phyloP scores from a whole-genome alignment of 1,139 yeast species.

The Sugiyamaella castrensis region DNA sequence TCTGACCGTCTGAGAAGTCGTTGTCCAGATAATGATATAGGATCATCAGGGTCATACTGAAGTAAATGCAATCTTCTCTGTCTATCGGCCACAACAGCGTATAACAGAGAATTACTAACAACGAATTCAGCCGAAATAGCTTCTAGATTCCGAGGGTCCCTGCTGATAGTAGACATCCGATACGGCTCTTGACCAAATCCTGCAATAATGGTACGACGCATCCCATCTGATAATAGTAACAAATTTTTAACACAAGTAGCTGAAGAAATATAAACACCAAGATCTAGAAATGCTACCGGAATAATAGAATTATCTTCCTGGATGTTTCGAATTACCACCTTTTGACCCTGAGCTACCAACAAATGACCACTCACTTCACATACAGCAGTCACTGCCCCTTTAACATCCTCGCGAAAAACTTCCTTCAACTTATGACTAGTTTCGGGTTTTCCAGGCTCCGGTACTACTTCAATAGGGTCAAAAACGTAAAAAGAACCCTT shows the following conservation, averaged over 20 bases:
- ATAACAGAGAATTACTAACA: slow-evolving; percentile 65
- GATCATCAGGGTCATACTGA: slow-evolving; percentile 92
- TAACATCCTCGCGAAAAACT: slow-evolving; percentile 69
- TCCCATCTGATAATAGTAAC: slow-evolving; percentile 72
- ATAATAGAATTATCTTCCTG: slow-evolving; percentile 77
- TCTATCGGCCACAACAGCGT: slow-evolving; percentile 66
- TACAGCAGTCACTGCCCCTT: slow-evolving; percentile 80
- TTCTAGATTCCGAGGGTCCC: slow-evolving; percentile 62
- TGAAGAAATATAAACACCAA: slow-evolving; percentile 74
- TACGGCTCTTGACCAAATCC: slow-evolving; percentile 95
- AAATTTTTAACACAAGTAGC: slow-evolving; percentile 81
- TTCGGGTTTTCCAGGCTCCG: slow-evolving; percentile 87
- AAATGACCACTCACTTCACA: slow-evolving; percentile 84
- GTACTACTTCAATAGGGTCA: slow-evolving; percentile 80
- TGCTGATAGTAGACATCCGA: slow-evolving; percentile 74
- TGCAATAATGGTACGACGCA: slow-evolving; percentile 75
- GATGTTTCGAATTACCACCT: slow-evolving; percentile 69
- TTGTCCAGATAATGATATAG: slow-evolving; percentile 77
- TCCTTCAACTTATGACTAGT: slow-evolving; percentile 75
- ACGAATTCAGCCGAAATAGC: slow-evolving; percentile 67
- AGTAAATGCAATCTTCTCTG: slow-evolving; percentile 67
- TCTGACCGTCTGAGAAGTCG: slow-evolving; percentile 66
- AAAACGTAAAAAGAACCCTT: slow-evolving; percentile 74
- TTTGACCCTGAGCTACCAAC: slow-evolving; percentile 85
- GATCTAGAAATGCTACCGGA: slow-evolving; percentile 91